These are phyloP conservation scores for Haplosporangium sp. DNA, from an alignment of 371 early-diverging fungal species.

Conservation along the genomic window DNA sequence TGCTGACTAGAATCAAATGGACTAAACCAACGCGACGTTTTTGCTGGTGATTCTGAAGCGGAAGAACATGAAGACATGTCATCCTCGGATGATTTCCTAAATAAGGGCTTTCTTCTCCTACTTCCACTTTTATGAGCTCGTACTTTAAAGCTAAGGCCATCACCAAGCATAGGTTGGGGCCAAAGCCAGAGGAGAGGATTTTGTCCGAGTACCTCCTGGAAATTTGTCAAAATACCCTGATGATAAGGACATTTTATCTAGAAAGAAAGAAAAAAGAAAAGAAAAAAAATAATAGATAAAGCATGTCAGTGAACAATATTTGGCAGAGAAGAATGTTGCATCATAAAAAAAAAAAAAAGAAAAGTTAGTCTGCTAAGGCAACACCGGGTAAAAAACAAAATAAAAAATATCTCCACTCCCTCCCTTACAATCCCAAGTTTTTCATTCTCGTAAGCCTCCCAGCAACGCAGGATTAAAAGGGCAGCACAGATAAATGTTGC, in stretches of 20 bases:
- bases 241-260: constrained; percentile 92
- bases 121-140: constrained; percentile 40
- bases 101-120: background rate
- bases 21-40: constrained; percentile 7
- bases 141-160: constrained; percentile 79
- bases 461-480: constrained; percentile 57
- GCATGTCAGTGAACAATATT: background rate
- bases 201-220: constrained; percentile 81
- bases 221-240: constrained; percentile 83
- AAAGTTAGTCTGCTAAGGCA: too few relatives aligned
- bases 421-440: constrained; percentile 34
- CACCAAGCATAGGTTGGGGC: constrained; percentile 73
- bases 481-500: constrained; percentile 63
- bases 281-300: background rate
- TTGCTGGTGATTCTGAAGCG: background rate
- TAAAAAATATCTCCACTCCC: background rate
- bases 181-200: constrained; percentile 79
- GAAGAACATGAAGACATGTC: constrained; percentile 3
- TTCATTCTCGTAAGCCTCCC: constrained; percentile 66
- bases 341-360: too few relatives aligned
- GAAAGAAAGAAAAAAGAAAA: too few relatives aligned
- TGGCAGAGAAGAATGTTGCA: background rate
- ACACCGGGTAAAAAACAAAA: too few relatives aligned
- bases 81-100: background rate
- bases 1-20: constrained; percentile 3